These are phyloP conservation scores for Microdochium trichocladiopsis DNA, from an alignment of 2,329 filamentous ascomycete genomes.

Conservation along the genomic window DNA sequence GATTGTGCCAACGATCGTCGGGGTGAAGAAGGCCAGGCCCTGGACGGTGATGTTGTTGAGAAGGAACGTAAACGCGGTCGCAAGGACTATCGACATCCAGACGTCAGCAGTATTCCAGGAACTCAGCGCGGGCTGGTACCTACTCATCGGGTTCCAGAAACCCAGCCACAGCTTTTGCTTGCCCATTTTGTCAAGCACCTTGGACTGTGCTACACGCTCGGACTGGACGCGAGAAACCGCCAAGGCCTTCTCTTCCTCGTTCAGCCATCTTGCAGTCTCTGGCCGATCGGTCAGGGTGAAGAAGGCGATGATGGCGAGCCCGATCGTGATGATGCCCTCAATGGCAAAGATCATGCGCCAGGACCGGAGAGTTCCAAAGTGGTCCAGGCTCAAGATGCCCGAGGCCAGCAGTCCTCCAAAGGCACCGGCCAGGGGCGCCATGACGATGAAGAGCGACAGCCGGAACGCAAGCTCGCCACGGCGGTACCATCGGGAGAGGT, in stretches of 20 bases:
- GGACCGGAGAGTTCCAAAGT: slow-evolving; percentile 36
- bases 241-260: slow-evolving; percentile 57
- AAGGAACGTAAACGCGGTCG: slow-evolving; percentile 51
- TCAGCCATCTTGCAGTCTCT: slow-evolving; percentile 60
- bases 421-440: slow-evolving; percentile 39
- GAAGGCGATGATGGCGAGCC: slow-evolving; percentile 53
- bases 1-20: slow-evolving; percentile 64
- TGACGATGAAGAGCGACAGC: slow-evolving; percentile 62
- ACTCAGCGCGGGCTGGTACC: neutral
- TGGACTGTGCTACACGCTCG: slow-evolving; percentile 55
- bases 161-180: slow-evolving; percentile 51
- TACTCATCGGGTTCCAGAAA: slow-evolving; percentile 51
- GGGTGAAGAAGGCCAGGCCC: slow-evolving; percentile 62
- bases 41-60: slow-evolving; percentile 66
- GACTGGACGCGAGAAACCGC: slow-evolving; percentile 62
- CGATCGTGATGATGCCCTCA: slow-evolving; percentile 51
- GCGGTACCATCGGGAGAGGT: slow-evolving; percentile 66
- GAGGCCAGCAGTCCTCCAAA: slow-evolving; percentile 1
- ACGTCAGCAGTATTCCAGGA: neutral
- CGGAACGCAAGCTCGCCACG: slow-evolving; percentile 61
- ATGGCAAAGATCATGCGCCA: slow-evolving; percentile 69
- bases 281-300: slow-evolving; percentile 62
- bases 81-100: slow-evolving; percentile 29
- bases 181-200: slow-evolving; percentile 58
- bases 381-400: neutral